A percentile compares a stretch with the other conserved stretches of the same genome.
These are phyloP conservation scores for Plasmodium blacklocki DNA, from an alignment of 169 alveolate species.

Conservation along the genomic window DNA sequence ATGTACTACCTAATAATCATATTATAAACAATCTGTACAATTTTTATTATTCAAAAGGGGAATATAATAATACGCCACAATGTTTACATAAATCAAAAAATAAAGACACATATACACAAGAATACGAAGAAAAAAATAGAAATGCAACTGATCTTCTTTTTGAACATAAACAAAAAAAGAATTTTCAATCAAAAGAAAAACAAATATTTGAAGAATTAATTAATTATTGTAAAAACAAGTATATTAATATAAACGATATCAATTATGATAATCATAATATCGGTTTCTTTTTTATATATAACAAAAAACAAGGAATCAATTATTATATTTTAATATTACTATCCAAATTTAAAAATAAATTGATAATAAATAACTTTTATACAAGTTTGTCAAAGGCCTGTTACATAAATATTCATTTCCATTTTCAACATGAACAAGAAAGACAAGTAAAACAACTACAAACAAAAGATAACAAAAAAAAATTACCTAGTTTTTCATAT, in stretches of 20 bases:
- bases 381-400: slow-evolving; percentile 37
- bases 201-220: slow-evolving; percentile 58
- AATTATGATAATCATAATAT: slow-evolving; percentile 41
- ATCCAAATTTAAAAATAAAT: slow-evolving; percentile 7
- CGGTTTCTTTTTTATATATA: slow-evolving; percentile 72
- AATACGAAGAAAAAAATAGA: too few species aligned
- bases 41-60: not conserved
- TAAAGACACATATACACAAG: not conserved
- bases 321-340: slow-evolving; percentile 59
- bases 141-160: too few species aligned
- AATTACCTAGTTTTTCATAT: slow-evolving; percentile 5
- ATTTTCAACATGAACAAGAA: slow-evolving; percentile 29
- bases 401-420: slow-evolving; percentile 15
- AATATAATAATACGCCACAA: not conserved
- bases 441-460: slow-evolving; percentile 25
- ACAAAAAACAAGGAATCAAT: slow-evolving; percentile 49
- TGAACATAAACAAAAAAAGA: slow-evolving; percentile 8
- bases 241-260: slow-evolving; percentile 23
- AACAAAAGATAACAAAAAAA: not conserved
- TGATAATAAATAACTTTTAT: slow-evolving; percentile 13
- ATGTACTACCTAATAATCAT: too few species aligned
- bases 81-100: not conserved
- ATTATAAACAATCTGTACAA: too few species aligned
- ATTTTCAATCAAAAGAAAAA: slow-evolving; percentile 14
- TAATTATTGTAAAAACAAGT: slow-evolving; percentile 40